Evolutionary conservation across 2,329 filamentous ascomycete genomes (phyloP), one percentile per base, ranked within the genome.

Genomic region (Xylaria sp.): DNA sequence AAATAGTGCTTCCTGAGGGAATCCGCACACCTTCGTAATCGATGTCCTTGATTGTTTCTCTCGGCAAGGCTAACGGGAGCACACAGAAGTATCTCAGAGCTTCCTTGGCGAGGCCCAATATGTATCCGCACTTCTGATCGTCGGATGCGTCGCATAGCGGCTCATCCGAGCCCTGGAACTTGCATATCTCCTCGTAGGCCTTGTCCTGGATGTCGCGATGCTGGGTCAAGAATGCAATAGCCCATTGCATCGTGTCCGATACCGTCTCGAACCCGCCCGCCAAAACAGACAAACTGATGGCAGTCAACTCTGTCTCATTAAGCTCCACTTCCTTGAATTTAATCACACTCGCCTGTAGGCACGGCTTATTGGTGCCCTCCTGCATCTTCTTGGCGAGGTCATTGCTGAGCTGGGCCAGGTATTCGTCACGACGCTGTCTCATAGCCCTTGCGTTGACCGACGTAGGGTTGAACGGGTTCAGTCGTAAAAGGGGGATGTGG

Each of bases 181-280:
- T 67, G 11, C 61, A 68, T 74, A 95, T 94, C 56, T 91, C 92
- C 1, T 85, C 79, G 64, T 92, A 87, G 0, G 92, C 92, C 39
- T 85, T 88, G 61, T 85, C 79, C 77, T 96, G 92, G 66, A 94
- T 90, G 2, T 84, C 82, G 71, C 92, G 90, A 15, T 92, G 91
- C 11, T 89, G 82, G 0, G 84, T 78, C 0, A 96, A 85, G 72
- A 92, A 92, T 2, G 90, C 92, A 50, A 95, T 87, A 13, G 90
- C 89, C 90, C 93, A 93, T 73, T 93, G 90, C 10, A 95, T 80
- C 68, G 94, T 94, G 11, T 89, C 91, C 0, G 92, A 91, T 0
- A 96, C 90, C 0, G 92, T 96, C 75, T 96, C 92, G 17, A 95
- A 86, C 20, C 92, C 92, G 0, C 91, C 92, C 1, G 90, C 92